phyloP scores from a whole-genome alignment of 2,329 filamentous ascomycete species.

The Mycosphaerella sp. region DNA sequence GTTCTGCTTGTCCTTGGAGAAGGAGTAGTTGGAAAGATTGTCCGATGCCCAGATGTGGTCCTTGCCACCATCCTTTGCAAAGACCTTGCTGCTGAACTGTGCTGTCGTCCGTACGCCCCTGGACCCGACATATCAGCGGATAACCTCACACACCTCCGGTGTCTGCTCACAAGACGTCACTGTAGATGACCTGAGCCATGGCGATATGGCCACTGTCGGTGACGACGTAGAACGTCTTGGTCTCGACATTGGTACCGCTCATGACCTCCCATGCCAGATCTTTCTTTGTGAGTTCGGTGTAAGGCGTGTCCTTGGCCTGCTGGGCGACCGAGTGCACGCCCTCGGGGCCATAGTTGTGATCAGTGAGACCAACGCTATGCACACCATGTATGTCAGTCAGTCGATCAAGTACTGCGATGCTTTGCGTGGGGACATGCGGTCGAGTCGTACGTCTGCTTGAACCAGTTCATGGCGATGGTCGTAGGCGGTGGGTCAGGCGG shows the following conservation, averaged over 20 bases:
- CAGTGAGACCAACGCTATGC: conserved; percentile 67
- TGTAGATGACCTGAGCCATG: conserved; percentile 91
- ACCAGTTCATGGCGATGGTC: conserved; percentile 79
- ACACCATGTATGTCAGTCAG: conserved; percentile 16
- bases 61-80: conserved; percentile 64
- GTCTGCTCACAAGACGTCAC: conserved; percentile 78
- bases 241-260: conserved; percentile 86
- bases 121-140: conserved; percentile 20
- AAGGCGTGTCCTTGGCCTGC: conserved; percentile 71
- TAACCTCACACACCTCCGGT: background rate
- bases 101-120: conserved; percentile 85
- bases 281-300: conserved; percentile 69
- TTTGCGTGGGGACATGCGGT: conserved; percentile 12
- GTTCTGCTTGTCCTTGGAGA: conserved; percentile 73
- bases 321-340: conserved; percentile 81
- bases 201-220: conserved; percentile 69
- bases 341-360: conserved; percentile 86
- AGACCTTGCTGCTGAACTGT: conserved; percentile 94
- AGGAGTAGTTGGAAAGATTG: conserved; percentile 69
- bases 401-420: conserved; percentile 15
- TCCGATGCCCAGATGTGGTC: conserved; percentile 79
- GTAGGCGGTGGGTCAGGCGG: background rate
- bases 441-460: conserved; percentile 73
- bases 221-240: conserved; percentile 87
- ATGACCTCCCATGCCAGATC: conserved; percentile 77